Evolutionary conservation across 768 basidiomycete genomes (phyloP).

Genomic region (Amanita fuliginea): DNA sequence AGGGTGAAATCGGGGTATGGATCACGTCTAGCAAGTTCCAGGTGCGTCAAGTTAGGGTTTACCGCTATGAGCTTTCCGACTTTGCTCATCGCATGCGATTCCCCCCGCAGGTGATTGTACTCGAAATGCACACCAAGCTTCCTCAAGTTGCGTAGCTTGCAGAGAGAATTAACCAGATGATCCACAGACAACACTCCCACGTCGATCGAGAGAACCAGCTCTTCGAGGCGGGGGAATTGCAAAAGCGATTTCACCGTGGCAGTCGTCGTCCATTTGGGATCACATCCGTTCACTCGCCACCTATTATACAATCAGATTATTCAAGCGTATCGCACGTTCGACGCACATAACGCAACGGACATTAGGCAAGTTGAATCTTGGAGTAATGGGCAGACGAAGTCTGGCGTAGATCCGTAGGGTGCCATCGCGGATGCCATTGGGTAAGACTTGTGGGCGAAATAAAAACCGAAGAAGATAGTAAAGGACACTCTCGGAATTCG

Average conservation of each 20-base stretch:
- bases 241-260: neutral
- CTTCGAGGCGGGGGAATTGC: neutral
- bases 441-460: neutral
- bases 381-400: neutral
- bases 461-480: neutral
- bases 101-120: neutral
- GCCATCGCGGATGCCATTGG: neutral
- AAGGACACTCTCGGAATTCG: neutral
- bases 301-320: neutral
- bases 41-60: neutral
- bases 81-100: neutral
- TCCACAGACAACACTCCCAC: neutral
- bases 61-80: neutral
- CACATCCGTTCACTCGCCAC: neutral
- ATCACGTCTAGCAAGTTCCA: neutral
- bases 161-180: neutral
- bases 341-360: constrained; percentile 1
- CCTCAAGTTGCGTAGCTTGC: neutral
- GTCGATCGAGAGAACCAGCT: neutral
- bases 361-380: neutral
- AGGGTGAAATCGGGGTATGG: neutral
- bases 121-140: neutral
- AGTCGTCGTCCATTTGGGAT: neutral
- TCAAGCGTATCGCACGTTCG: neutral
- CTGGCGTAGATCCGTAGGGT: neutral